phyloP scores from a whole-genome alignment of 2,329 filamentous ascomycete species.

The Aspergillus oerlinghausenensis region DNA sequence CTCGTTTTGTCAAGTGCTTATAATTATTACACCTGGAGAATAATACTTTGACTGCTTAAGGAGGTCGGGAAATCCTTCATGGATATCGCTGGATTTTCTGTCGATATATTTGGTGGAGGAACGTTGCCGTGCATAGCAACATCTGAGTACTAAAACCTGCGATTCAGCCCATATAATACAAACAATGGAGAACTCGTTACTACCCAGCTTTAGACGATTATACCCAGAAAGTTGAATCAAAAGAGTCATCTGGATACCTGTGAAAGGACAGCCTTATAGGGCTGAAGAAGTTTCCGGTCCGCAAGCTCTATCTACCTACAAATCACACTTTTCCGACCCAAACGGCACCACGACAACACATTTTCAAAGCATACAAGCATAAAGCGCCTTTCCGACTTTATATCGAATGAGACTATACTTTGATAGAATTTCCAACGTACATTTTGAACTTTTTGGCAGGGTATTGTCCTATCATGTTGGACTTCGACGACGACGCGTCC shows the following conservation, averaged over 20 bases:
- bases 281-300: background rate
- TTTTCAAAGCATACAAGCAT: background rate
- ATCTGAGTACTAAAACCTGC: background rate
- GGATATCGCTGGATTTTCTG: too few relatives aligned
- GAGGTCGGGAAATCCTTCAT: too few relatives aligned
- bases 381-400: background rate
- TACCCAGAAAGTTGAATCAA: background rate
- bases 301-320: background rate
- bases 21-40: too few relatives aligned
- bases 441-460: background rate
- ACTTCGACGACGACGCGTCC: constrained; percentile 37
- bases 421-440: background rate
- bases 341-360: background rate
- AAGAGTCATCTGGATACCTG: background rate
- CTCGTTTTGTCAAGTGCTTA: too few relatives aligned
- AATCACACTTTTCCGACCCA: background rate
- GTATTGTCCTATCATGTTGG: constrained; percentile 35
- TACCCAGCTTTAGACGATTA: background rate
- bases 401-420: background rate
- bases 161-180: background rate
- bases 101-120: background rate
- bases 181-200: too few relatives aligned
- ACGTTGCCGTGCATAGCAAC: too few relatives aligned
- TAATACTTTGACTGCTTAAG: too few relatives aligned
- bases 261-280: background rate